Conservation (phyloP, 176 grass and related monocot species). For the Luzula sylvatica region DNA sequence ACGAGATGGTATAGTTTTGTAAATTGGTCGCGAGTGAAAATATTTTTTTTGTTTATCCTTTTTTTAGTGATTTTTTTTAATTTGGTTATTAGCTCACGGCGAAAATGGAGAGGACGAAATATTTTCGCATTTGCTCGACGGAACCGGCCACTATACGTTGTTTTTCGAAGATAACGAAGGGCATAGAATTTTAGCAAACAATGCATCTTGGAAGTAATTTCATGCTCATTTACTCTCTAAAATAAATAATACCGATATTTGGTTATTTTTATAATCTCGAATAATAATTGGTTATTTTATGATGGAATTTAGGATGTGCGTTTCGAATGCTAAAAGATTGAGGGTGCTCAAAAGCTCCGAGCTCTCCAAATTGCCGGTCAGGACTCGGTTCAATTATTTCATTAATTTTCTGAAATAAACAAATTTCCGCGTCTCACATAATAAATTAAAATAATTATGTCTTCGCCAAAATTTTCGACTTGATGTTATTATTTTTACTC, state of each 20-base stretch:
- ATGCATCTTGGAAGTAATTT: constrained; percentile 87
- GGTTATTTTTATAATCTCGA: background rate
- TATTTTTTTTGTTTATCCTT: constrained; percentile 8
- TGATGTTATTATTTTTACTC: background rate
- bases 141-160: constrained; percentile 84
- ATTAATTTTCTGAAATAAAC: background rate
- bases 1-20: constrained; percentile 46
- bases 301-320: constrained; percentile 56
- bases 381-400: background rate
- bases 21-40: constrained; percentile 4
- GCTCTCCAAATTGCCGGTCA: constrained; percentile 44
- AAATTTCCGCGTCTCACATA: background rate
- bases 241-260: background rate
- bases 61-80: background rate
- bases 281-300: constrained; percentile 10
- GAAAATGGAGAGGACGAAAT: constrained; percentile 31
- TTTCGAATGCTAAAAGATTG: constrained; percentile 63
- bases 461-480: background rate
- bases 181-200: constrained; percentile 65
- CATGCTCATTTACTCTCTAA: constrained; percentile 10
- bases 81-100: constrained; percentile 48
- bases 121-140: constrained; percentile 68
- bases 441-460: background rate
- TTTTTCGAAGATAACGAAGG: constrained; percentile 87
- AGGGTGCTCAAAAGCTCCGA: constrained; percentile 87